phyloP scores from a whole-genome alignment of 2,329 filamentous ascomycete genomes.

The Claviceps sp. region DNA sequence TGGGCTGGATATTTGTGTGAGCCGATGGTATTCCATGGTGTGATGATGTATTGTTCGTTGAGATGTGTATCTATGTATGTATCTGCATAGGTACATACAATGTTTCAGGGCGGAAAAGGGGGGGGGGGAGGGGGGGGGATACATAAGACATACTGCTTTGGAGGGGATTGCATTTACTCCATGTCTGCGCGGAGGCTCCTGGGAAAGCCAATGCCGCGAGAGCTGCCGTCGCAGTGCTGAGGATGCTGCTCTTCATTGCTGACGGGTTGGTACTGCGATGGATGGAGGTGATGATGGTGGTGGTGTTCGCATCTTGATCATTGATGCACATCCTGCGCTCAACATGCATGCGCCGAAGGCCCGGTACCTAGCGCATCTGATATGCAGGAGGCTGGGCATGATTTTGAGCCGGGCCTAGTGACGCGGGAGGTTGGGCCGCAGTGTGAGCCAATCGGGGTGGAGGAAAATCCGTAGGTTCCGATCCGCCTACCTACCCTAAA shows the following conservation, averaged over 20 bases:
- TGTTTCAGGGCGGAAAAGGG: neutral
- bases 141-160: conserved; percentile 17
- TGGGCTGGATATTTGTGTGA: conserved; percentile 19
- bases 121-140: neutral
- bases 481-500: no score
- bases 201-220: conserved; percentile 6
- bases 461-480: no score
- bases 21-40: neutral
- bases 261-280: neutral
- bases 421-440: no score
- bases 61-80: no score
- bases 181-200: conserved; percentile 24
- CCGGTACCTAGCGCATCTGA: no score
- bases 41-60: no score
- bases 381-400: no score
- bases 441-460: no score
- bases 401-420: no score
- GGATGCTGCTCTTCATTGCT: conserved; percentile 1
- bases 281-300: neutral
- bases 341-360: no score
- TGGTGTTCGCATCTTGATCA: no score
- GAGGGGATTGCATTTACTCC: conserved; percentile 26
- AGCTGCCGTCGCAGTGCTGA: conserved; percentile 1
- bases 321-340: no score
- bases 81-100: neutral